Conservation (phyloP, 2,329 filamentous ascomycete species). For the Nigrospora sphaerica region DNA sequence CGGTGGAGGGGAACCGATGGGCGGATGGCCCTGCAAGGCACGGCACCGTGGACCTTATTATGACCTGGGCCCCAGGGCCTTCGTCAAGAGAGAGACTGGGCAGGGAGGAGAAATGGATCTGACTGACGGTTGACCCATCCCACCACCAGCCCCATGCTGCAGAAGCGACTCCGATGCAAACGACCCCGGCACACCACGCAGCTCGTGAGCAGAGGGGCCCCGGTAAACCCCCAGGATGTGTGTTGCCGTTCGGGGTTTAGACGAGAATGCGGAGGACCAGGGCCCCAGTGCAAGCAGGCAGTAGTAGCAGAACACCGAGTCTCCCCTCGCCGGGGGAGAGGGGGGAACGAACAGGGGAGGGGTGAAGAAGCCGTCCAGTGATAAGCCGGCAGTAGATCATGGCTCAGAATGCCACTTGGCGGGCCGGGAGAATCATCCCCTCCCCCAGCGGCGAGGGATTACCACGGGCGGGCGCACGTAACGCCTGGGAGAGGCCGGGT, state of each 20-base stretch:
- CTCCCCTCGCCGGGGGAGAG: neutral
- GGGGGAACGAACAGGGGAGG: neutral
- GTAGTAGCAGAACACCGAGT: neutral
- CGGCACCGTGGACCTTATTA: slow-evolving; percentile 5
- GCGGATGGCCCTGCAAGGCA: slow-evolving; percentile 5
- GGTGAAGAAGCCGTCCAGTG: neutral
- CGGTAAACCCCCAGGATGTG: slow-evolving; percentile 1
- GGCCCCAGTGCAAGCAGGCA: neutral
- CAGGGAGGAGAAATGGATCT: neutral
- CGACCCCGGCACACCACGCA: slow-evolving; percentile 1
- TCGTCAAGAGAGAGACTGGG: slow-evolving; percentile 4
- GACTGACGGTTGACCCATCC: neutral
- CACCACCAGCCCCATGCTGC: neutral
- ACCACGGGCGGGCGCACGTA: too few relatives aligned
- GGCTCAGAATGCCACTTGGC: too few relatives aligned
- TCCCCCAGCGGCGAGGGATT: too few relatives aligned
- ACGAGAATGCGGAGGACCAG: neutral
- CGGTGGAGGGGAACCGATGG: neutral
- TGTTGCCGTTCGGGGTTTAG: slow-evolving; percentile 2
- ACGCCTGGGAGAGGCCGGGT: too few relatives aligned
- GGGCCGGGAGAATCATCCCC: too few relatives aligned
- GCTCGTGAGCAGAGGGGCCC: neutral
- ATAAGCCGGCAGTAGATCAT: too few relatives aligned
- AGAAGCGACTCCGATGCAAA: neutral
- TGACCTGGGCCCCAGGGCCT: slow-evolving; percentile 1